phyloP scores from a whole-genome alignment of 2,329 filamentous ascomycete genomes.

The Anisogramma anomala region DNA sequence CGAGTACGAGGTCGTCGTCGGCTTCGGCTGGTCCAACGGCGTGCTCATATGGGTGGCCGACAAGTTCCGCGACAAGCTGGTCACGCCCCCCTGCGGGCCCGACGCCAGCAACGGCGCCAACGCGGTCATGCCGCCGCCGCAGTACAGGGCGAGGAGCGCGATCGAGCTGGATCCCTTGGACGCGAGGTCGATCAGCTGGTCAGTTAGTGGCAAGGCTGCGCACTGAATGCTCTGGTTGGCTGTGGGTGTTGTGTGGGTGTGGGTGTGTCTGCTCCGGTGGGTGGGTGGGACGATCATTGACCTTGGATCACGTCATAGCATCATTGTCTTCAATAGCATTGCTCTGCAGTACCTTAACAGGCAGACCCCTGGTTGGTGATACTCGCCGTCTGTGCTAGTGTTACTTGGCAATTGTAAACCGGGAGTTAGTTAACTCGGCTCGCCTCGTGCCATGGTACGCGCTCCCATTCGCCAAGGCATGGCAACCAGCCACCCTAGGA shows the following conservation, averaged over 20 bases:
- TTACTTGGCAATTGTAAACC: too few species aligned
- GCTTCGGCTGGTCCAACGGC: conserved; percentile 61
- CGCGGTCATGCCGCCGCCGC: conserved; percentile 27
- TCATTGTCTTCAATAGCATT: neutral
- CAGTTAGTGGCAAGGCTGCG: conserved; percentile 7
- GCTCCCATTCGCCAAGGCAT: too few species aligned
- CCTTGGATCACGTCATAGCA: neutral
- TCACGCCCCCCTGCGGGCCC: conserved; percentile 43
- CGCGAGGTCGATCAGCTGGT: conserved; percentile 29
- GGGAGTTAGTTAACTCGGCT: too few species aligned
- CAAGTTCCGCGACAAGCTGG: conserved; percentile 44
- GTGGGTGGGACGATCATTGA: neutral
- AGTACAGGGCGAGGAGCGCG: conserved; percentile 26
- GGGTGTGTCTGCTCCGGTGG: too few species aligned
- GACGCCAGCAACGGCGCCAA: conserved; percentile 30
- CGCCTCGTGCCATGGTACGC: too few species aligned
- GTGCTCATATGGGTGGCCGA: conserved; percentile 57
- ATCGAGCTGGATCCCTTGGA: conserved; percentile 37
- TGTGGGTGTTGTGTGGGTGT: too few species aligned
- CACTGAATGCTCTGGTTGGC: neutral
- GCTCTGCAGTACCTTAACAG: too few species aligned
- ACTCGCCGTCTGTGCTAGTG: too few species aligned
- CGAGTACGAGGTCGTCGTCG: conserved; percentile 58
- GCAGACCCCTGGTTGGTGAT: too few species aligned
- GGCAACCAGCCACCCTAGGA: too few species aligned